Base-by-base conservation (phyloP, 202 grass and related monocot genomes). In the Setaria italica region DNA sequence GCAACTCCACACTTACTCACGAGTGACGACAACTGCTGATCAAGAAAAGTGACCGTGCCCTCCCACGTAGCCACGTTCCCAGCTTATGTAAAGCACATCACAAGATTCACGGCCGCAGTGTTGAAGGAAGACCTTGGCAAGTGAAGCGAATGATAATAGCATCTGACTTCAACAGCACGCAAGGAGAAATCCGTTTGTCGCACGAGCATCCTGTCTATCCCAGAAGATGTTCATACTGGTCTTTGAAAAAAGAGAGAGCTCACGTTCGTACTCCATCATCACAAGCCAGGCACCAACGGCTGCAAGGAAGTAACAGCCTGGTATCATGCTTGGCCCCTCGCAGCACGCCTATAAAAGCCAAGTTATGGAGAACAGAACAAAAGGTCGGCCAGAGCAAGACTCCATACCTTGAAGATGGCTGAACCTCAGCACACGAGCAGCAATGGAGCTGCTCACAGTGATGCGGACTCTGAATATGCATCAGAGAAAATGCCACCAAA, bases 281-380 rank as follows among this genome's bases (percentile, higher is more conserved):
- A 76, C 63, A 77, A 20, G 9, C 75, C 78, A 59, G 42, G 1
- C 35, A 78, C 34, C 59, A 39, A 50, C 19, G 1, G 67, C 17
- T 37, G 19, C 67, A 57, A 58, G 48, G 67, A 64, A 66, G 10
- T 42, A 58, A 53, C 30, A 32, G 34, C 63, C 9, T 70, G 13
- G 1, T 57, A 55, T 71, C 73, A 88, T 78, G 64, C 35, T 15
- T 63, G 74, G n/a, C 16, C 48, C 49, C 32, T 53, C 60, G 68
- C 43, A 25, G 5, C 10, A 70, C 62, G 59, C 68, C 80, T 87
- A 87, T 87, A 90, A 75, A 90, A 84, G 60, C 74, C 29, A 72
- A 45, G 70, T 72, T 73, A 83, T 78, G 42, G 67, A 60, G 25
- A 78, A 59, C 33, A 54, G n/a, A 55, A 47, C 68, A 60, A 11